Evolutionary conservation across 2,329 filamentous ascomycete genomes (phyloP), one percentile per base, ranked within the genome.

Genomic region (Pseudovirgaria hyperparasitica): DNA sequence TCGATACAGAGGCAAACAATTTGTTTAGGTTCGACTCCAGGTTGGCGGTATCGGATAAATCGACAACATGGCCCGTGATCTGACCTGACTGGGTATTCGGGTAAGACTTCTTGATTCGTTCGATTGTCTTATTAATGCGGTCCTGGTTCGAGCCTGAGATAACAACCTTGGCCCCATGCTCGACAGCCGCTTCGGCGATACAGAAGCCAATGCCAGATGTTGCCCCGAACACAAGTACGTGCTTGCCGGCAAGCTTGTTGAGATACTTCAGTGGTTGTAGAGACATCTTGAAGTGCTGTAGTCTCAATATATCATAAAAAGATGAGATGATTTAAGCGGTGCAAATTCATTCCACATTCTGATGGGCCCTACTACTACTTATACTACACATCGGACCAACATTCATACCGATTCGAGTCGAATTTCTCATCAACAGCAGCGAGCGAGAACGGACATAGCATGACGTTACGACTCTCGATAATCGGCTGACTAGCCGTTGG

Each of bases 201-300:
- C 57, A 63, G 36, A 63, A 71, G 17, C 75, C 76, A 20, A 81
- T 76, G 24, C 75, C 75, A 21, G 68, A 65, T 0, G 71, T 70
- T 19, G 72, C 76, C 20, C 75, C 76, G 28, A 80, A 61, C 43
- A 80, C 50, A 19, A 81, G 62, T 40, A 76, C 53, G 35, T 55
- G 59, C 16, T 53, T 41, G 35, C 53, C 52, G 23, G 51, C 40
- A 25, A 70, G 61, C 42, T 65, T 67, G 40, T 68, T 65, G 33
- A 40, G 45, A 33, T 54, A 56, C 28, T 56, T 55, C n/a, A n/a
- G n/a, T n/a, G n/a, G n/a, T n/a, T n/a, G n/a, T n/a, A n/a, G n/a
- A n/a, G n/a, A n/a, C n/a, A n/a, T n/a, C n/a, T n/a, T n/a, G n/a
- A n/a, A n/a, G n/a, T n/a, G n/a, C n/a, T n/a, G n/a, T n/a, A n/a